Conservation (phyloP, 805 yeast species). For the Torulaspora maleeae region DNA sequence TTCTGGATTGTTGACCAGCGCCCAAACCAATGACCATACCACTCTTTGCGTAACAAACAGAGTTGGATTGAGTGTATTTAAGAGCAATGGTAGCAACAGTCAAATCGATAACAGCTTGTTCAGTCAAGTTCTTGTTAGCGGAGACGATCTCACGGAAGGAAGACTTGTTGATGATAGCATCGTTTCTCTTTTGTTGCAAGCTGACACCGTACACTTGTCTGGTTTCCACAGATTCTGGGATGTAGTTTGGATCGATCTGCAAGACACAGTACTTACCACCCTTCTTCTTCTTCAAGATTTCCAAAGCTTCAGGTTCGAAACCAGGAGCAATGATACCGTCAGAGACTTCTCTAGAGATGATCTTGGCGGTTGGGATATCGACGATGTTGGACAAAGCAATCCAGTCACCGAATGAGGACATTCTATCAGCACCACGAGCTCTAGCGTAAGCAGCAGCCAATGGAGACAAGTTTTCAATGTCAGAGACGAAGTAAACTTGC, state of each 20-base stretch:
- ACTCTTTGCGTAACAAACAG: constrained; percentile 96
- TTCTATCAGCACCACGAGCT: constrained; percentile 99
- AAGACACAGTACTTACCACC: constrained; percentile 95
- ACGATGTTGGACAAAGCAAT: constrained; percentile 96
- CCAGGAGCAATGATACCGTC: constrained; percentile 99
- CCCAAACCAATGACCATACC: constrained; percentile 99
- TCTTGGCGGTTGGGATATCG: constrained; percentile 92
- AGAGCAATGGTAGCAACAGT: constrained; percentile 96
- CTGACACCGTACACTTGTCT: constrained; percentile 96
- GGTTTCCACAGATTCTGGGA: constrained; percentile 75
- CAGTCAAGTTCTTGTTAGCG: constrained; percentile 76
- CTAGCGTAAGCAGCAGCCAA: constrained; percentile 97
- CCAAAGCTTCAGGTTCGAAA: constrained; percentile 86
- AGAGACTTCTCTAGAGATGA: constrained; percentile 94
- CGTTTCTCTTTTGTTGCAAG: constrained; percentile 94
- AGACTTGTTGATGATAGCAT: constrained; percentile 86
- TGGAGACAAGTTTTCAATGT: constrained; percentile 92
- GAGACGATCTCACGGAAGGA: constrained; percentile 91
- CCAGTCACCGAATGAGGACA: constrained; percentile 98
- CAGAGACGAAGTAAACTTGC: constrained; percentile 91
- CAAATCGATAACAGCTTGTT: constrained; percentile 88
- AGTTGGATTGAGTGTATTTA: constrained; percentile 97
- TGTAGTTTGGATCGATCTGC: constrained; percentile 92
- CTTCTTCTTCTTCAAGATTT: constrained; percentile 83
- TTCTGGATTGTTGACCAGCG: constrained; percentile 99